Evolutionary conservation across 805 yeast species (phyloP), one percentile per base, ranked within the genome.

Genomic region (Lipomyces chichibuensis): DNA sequence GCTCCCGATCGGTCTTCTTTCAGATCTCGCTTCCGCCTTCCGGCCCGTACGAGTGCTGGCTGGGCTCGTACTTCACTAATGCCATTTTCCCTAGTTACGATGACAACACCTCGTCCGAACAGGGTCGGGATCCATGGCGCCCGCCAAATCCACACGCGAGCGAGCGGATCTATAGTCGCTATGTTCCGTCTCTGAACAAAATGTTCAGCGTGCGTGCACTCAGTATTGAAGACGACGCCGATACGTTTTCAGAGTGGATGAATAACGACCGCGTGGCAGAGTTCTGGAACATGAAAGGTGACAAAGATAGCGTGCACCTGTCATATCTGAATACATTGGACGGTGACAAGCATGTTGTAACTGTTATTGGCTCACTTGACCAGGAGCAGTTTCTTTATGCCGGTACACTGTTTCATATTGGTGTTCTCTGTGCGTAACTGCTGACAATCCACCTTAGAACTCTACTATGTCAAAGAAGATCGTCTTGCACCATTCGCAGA

Each of bases 401-500:
- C 51, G 69, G 69, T 63, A 64, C 23, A 54, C 20, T 17, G 3
- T 43, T 43, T 43, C 23, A 17, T n/a, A 17, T 8, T 43, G 6
- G 7, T 23, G 25, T 39, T 49, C 39, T 6, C 20, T 27, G 8
- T 52, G n/a, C 53, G 32, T n/a, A 33, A 8, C 6, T 13, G n/a
- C 17, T 14, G 39, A 37, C 39, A 37, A 32, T 37, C 7, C 1
- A 20, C 23, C 11, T 20, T 52, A 29, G 75, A 73, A 59, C 66
- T 73, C n/a, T 73, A 73, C 68, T 72, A 71, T 71, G 75, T 66
- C 23, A 29, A 59, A n/a, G 75, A 73, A 61, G 75, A 73, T 57
- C 66, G 58, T 35, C 62, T 73, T 14, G 70, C 74, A 6, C 73
- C 74, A 13, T 65, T 59, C 53, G 66, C 65, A 6, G 61, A 59